These are phyloP conservation scores for Trametes cinnabarina DNA, from an alignment of 768 basidiomycete species.

Conservation along the genomic window DNA sequence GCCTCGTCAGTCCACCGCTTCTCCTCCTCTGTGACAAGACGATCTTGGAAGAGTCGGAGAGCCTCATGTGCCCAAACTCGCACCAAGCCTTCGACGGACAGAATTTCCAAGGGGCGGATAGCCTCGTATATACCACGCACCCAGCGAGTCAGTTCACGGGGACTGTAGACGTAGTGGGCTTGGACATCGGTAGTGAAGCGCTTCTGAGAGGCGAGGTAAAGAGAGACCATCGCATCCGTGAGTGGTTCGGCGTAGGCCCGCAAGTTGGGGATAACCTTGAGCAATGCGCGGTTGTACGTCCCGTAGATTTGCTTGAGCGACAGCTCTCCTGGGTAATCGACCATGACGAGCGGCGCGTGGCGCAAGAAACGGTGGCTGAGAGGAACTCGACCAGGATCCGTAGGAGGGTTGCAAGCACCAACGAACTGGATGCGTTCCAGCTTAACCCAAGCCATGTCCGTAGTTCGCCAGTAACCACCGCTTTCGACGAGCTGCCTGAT, in stretches of 20 bases:
- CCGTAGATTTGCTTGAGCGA: constrained; percentile 98
- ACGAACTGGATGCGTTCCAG: constrained; percentile 99
- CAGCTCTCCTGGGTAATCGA: constrained; percentile 96
- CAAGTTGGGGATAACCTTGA: constrained; percentile 93
- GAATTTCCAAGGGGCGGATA: constrained; percentile 87
- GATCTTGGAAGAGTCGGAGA: constrained; percentile 94
- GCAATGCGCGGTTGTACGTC: constrained; percentile 92
- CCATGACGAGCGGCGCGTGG: constrained; percentile 97
- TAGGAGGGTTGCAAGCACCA: constrained; percentile 98
- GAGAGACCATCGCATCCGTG: constrained; percentile 95
- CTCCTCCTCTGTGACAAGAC: constrained; percentile 91
- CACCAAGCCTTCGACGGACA: constrained; percentile 92
- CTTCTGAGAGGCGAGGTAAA: constrained; percentile 92
- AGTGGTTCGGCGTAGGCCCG: constrained; percentile 91
- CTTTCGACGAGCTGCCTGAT: constrained; percentile 94
- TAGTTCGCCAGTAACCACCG: constrained; percentile 91
- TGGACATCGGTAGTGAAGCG: constrained; percentile 96
- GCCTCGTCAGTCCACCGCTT: constrained; percentile 92
- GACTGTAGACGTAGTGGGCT: constrained; percentile 98
- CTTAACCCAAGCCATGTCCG: constrained; percentile 96
- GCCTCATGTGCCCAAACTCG: constrained; percentile 99
- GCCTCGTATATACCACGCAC: constrained; percentile 96
- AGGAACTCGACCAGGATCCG: constrained; percentile 98
- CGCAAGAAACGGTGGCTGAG: constrained; percentile 96
- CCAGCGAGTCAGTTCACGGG: constrained; percentile 98